Evolutionary conservation across 1,284 basidiomycete genomes (phyloP), one percentile per base, ranked within the genome.

Genomic region (Mycosarcoma maydis): DNA sequence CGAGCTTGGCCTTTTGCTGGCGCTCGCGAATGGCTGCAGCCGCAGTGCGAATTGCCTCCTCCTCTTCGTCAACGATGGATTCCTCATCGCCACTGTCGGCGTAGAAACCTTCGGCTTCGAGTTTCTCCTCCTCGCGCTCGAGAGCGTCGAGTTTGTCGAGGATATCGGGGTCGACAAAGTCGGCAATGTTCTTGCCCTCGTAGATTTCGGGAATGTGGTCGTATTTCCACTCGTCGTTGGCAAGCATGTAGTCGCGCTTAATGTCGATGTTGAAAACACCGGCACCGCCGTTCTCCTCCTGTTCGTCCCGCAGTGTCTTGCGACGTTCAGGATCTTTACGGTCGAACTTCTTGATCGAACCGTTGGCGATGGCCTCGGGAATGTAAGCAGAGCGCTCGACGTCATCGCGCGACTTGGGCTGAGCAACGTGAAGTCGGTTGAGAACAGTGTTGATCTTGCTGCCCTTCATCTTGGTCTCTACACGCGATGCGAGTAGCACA

Each of bases 121-220:
- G 87, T 77, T 88, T 88, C 84, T 97, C 95, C 84, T 99, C 95
- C 82, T 99, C 95, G 33, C 91, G 88, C 85, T 99, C 96, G 50
- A 99, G 88, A 10, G 93, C 95, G 81, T 98, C 95, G 57, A 99
- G 89, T 84, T 92, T 94, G 83, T 94, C 93, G 36, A 89, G 88
- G 72, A 99, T 98, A 80, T 99, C 96, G n/a, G 94, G 91, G 83
- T 98, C 96, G 83, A 98, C 91, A 77, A 99, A 98, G 86, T 99
- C 95, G 34, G 94, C 94, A 54, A 99, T 85, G 85, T 99, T 99
- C 88, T 98, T 98, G 84, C 95, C 96, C 72, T 98, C 88, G 88
- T 92, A 89, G 79, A 99, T 91, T 84, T 98, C 96, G 24, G 95
- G 96, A 22, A 98, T 91, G 72, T 88, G 87, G 81, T 99, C 95